Percentiles rank a stretch among this genome's conserved stretches.
phyloP scores from a whole-genome alignment of 2,329 filamentous ascomycete genomes.

The Aciculosporium take region DNA sequence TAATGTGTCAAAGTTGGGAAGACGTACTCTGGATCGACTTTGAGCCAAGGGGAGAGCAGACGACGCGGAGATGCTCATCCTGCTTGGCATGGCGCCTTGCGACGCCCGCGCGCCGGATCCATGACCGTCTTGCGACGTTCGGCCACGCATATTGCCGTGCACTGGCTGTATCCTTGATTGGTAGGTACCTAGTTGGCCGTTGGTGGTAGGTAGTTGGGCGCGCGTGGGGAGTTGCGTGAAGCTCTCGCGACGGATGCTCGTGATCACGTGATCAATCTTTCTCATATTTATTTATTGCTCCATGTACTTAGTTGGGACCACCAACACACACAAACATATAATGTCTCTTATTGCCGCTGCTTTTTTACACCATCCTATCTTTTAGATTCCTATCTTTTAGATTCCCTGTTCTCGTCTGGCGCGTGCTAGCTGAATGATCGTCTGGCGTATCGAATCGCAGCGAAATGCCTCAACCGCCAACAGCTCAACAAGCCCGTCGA shows the following conservation, averaged over 20 bases:
- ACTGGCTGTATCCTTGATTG: not conserved
- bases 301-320: too few species aligned
- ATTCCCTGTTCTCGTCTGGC: too few species aligned
- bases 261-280: constrained; percentile 4
- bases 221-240: not conserved
- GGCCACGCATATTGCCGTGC: constrained; percentile 18
- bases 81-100: constrained; percentile 16
- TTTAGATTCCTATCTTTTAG: too few species aligned
- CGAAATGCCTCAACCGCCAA: too few species aligned
- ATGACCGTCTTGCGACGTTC: constrained; percentile 19
- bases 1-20: not conserved
- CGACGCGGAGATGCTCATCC: constrained; percentile 20
- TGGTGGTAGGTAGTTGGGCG: not conserved
- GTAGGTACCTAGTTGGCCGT: not conserved
- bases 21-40: constrained; percentile 26
- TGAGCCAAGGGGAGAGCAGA: constrained; percentile 24
- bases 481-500: too few species aligned
- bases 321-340: too few species aligned
- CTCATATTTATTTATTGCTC: too few species aligned
- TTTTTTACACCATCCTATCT: too few species aligned
- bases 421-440: too few species aligned
- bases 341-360: too few species aligned
- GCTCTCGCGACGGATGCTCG: constrained; percentile 1
- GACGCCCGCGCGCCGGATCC: constrained; percentile 15
- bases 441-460: too few species aligned